phyloP scores from a whole-genome alignment of 768 basidiomycete species.

The Hydnum rufescens region DNA sequence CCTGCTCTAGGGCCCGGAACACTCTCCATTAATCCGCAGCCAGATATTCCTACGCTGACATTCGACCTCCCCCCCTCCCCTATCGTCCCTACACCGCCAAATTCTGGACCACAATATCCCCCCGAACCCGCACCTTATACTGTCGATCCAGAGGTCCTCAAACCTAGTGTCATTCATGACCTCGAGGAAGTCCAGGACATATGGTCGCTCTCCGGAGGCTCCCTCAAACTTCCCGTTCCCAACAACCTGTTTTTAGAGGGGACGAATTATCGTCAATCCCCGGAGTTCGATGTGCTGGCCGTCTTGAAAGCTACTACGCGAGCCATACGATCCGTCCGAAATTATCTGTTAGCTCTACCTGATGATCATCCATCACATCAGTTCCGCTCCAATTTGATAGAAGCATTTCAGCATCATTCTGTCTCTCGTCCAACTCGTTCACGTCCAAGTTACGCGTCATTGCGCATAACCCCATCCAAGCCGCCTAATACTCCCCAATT shows the following conservation, averaged over 20 bases:
- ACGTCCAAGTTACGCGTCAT: conserved; percentile 20
- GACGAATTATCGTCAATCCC: neutral
- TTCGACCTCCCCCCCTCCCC: conserved; percentile 59
- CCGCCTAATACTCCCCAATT: conserved; percentile 1
- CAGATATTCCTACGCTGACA: conserved; percentile 16
- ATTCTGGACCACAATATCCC: conserved; percentile 15
- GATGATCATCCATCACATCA: conserved; percentile 27
- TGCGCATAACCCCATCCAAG: neutral
- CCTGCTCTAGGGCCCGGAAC: conserved; percentile 44
- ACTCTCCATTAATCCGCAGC: conserved; percentile 2
- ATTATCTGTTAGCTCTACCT: conserved; percentile 65
- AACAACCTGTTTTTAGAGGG: neutral
- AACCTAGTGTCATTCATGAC: conserved; percentile 61
- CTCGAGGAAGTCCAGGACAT: conserved; percentile 38
- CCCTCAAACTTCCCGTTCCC: neutral
- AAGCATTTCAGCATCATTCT: conserved; percentile 15
- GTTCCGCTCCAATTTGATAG: neutral
- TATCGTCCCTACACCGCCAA: conserved; percentile 24
- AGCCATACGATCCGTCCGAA: conserved; percentile 63
- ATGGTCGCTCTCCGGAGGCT: conserved; percentile 25
- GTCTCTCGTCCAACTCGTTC: conserved; percentile 16
- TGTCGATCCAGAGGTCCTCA: conserved; percentile 55
- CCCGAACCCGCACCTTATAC: conserved; percentile 35
- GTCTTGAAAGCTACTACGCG: conserved; percentile 61
- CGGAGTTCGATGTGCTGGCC: conserved; percentile 39